Evolutionary conservation across 169 alveolate genomes (phyloP).

Genomic region (Plasmodium cynomolgi): DNA sequence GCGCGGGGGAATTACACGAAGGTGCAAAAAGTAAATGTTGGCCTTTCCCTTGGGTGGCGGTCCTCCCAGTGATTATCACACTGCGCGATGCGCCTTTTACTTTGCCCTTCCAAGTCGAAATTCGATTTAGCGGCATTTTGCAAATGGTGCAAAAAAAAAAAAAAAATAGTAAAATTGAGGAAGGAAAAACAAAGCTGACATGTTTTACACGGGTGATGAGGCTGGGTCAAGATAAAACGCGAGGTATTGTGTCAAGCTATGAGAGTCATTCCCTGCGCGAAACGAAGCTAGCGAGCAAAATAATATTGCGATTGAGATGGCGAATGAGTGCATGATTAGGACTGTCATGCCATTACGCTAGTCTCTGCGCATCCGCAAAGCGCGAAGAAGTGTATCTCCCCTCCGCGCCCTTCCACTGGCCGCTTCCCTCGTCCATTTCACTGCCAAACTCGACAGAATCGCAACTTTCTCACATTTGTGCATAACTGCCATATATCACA

Average conservation of each 20-base stretch:
- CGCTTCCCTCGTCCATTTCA: background rate
- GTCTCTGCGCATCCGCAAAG: slow-evolving; percentile 3
- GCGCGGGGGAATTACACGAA: background rate
- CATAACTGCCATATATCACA: background rate
- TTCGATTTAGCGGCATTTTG: background rate
- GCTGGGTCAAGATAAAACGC: background rate
- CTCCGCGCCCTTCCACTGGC: background rate
- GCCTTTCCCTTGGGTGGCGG: background rate
- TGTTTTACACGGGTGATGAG: background rate
- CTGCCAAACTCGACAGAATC: background rate
- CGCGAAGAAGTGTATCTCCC: background rate
- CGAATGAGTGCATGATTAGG: background rate
- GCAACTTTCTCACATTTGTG: background rate
- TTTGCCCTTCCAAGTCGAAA: background rate
- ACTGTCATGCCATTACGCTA: background rate
- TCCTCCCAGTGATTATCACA: background rate
- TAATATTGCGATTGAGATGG: background rate
- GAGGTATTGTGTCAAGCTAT: background rate
- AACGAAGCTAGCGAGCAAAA: background rate
- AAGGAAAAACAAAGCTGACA: background rate
- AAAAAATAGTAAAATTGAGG: background rate
- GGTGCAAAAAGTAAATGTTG: background rate
- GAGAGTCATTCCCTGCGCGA: background rate
- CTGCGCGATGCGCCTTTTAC: background rate
- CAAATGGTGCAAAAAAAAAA: slow-evolving; percentile 4